Conservation (phyloP, 768 basidiomycete species). For the Tricholomella constricta region DNA sequence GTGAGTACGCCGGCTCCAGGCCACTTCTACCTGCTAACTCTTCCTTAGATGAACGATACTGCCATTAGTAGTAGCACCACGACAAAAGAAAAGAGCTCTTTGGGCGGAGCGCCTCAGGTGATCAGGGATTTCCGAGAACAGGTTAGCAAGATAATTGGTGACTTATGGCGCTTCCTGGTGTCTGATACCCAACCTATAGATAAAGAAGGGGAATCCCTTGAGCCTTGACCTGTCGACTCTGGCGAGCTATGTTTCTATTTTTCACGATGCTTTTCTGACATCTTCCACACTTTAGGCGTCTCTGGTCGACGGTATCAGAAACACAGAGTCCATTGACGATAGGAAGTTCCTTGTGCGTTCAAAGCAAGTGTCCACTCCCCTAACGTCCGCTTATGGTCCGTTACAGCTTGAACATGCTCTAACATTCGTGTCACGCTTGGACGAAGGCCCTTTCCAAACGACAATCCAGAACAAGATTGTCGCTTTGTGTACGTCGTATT, state of each 20-base stretch:
- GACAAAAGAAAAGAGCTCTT: conserved; percentile 6
- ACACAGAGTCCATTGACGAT: conserved; percentile 71
- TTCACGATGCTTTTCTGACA: neutral
- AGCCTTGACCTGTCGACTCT: conserved; percentile 41
- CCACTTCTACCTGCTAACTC: neutral
- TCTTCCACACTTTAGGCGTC: conserved; percentile 45
- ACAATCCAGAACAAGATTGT: conserved; percentile 49
- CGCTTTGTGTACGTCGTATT: conserved; percentile 51
- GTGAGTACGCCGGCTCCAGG: neutral
- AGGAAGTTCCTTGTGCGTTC: conserved; percentile 69
- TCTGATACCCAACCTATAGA: conserved; percentile 25
- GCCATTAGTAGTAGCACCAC: conserved; percentile 5
- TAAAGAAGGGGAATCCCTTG: conserved; percentile 44
- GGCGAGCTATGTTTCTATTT: conserved; percentile 32
- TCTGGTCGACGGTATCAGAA: conserved; percentile 58
- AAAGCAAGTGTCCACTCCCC: neutral
- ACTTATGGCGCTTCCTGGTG: neutral
- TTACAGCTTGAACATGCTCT: conserved; percentile 72
- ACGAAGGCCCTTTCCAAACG: conserved; percentile 42
- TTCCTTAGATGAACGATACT: conserved; percentile 14
- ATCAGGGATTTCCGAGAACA: conserved; percentile 46
- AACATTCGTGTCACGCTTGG: conserved; percentile 60
- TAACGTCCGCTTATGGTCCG: neutral
- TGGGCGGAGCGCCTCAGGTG: conserved; percentile 30
- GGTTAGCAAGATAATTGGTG: conserved; percentile 35